phyloP scores from a whole-genome alignment of 257 asterid species.

The Penstemon davidsonii region DNA sequence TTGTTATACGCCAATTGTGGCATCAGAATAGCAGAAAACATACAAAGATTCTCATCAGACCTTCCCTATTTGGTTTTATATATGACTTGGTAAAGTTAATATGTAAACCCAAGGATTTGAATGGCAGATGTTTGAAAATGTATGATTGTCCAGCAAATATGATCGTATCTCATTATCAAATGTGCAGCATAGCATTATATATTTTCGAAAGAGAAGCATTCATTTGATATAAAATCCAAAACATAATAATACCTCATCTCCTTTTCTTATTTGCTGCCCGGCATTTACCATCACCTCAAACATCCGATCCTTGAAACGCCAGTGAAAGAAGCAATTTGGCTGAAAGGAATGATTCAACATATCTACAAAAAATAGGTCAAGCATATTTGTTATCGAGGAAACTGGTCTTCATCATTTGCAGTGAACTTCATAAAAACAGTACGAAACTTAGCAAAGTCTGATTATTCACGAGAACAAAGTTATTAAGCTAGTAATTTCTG shows the following conservation, averaged over 20 bases:
- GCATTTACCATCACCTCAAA: conserved; percentile 98
- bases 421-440: neutral
- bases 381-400: conserved; percentile 15
- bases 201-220: neutral
- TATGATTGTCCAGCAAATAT: conserved; percentile 23
- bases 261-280: conserved; percentile 77
- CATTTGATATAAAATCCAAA: conserved; percentile 20
- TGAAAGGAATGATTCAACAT: conserved; percentile 94
- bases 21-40: conserved; percentile 9
- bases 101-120: neutral
- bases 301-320: conserved; percentile 99
- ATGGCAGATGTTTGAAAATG: neutral
- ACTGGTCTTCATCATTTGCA: conserved; percentile 21
- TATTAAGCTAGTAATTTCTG: conserved; percentile 15
- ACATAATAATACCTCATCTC: conserved; percentile 75
- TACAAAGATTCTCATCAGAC: neutral
- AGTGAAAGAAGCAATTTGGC: conserved; percentile 93
- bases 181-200: neutral
- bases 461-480: conserved; percentile 20
- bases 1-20: neutral
- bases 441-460: neutral
- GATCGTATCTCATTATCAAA: conserved; percentile 25
- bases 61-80: conserved; percentile 1
- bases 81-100: too few relatives aligned
- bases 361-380: conserved; percentile 50